Conservation (phyloP, 768 basidiomycete genomes). For the Neoboletus brunneissimus region DNA sequence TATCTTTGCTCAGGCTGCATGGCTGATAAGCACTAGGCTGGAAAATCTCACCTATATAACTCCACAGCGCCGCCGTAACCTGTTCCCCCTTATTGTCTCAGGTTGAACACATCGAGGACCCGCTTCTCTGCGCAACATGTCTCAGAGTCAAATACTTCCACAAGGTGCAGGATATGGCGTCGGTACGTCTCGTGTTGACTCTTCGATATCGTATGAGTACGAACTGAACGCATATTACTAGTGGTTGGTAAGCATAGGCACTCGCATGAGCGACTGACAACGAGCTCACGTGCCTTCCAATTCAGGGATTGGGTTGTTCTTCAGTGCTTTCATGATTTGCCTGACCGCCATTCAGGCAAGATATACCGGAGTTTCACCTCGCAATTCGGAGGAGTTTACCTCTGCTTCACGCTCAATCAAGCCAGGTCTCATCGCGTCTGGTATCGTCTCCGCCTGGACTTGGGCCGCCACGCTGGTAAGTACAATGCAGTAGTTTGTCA, state of each 20-base stretch:
- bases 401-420: constrained; percentile 82
- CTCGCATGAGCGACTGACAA: not conserved
- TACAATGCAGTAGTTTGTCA: not conserved
- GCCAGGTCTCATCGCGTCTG: constrained; percentile 88
- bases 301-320: constrained; percentile 83
- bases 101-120: not conserved
- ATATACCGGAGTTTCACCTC: constrained; percentile 79
- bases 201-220: not conserved
- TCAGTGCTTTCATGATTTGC: constrained; percentile 75
- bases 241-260: constrained; percentile 45
- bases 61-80: not conserved
- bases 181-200: constrained; percentile 40
- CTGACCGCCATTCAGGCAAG: constrained; percentile 79
- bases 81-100: not conserved
- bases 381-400: constrained; percentile 79
- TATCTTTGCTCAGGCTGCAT: constrained; percentile 12
- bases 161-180: constrained; percentile 87
- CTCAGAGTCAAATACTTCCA: constrained; percentile 48
- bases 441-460: constrained; percentile 94
- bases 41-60: constrained; percentile 13
- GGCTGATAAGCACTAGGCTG: constrained; percentile 16
- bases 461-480: constrained; percentile 73
- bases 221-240: constrained; percentile 21
- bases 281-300: constrained; percentile 3
- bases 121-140: constrained; percentile 17